These are phyloP conservation scores for Lachnellula occidentalis DNA, from an alignment of 2,329 filamentous ascomycete species.

Conservation along the genomic window DNA sequence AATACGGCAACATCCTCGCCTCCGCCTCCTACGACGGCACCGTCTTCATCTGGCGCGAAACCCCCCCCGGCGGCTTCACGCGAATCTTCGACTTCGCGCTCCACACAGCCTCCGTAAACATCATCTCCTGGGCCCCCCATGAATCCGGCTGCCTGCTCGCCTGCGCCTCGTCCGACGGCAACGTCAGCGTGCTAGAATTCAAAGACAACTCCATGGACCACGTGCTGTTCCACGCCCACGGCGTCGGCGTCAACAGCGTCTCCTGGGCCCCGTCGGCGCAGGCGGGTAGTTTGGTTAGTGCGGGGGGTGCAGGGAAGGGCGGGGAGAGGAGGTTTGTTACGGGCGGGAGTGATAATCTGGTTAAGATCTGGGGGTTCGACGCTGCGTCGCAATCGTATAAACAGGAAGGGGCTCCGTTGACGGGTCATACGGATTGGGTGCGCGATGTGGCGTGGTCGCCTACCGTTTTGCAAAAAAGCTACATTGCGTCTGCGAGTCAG, in stretches of 20 bases:
- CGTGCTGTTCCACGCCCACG: conserved; percentile 85
- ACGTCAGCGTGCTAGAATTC: conserved; percentile 92
- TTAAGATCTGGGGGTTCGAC: conserved; percentile 91
- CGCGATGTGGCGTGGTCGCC: conserved; percentile 96
- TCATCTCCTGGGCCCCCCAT: conserved; percentile 95
- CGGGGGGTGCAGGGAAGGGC: conserved; percentile 49
- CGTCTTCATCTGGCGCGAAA: conserved; percentile 97
- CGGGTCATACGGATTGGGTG: conserved; percentile 92
- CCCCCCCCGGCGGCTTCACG: conserved; percentile 60
- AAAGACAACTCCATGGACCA: conserved; percentile 92
- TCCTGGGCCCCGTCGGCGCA: conserved; percentile 86
- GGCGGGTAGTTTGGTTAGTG: conserved; percentile 79
- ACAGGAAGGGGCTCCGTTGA: conserved; percentile 58
- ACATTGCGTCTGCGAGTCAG: conserved; percentile 92
- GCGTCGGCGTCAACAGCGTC: conserved; percentile 90
- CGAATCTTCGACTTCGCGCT: conserved; percentile 88
- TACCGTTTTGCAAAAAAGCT: conserved; percentile 89
- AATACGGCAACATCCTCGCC: conserved; percentile 96
- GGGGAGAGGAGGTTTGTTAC: conserved; percentile 83
- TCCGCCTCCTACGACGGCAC: conserved; percentile 96
- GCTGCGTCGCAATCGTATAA: conserved; percentile 54
- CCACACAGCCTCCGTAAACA: conserved; percentile 95
- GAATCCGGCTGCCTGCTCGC: conserved; percentile 92
- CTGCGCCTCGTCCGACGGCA: conserved; percentile 89
- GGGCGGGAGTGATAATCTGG: conserved; percentile 84